Conservation (phyloP, 2,329 filamentous ascomycete genomes). For the Ramularia collo-cygni region DNA sequence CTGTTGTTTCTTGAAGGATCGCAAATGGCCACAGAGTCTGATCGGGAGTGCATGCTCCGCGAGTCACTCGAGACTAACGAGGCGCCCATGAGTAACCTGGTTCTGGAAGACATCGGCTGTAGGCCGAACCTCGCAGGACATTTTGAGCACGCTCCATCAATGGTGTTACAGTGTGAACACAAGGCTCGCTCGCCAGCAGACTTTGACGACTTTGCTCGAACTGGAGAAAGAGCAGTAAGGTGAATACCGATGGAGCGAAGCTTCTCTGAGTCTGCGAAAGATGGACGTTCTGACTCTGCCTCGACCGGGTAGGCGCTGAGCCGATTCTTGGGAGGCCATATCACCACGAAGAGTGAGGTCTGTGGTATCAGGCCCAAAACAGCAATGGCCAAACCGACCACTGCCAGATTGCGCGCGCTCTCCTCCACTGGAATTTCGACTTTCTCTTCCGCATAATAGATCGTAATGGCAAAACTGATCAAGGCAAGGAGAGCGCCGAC, state of each 20-base stretch:
- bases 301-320: slow-evolving; percentile 1
- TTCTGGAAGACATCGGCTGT: slow-evolving; percentile 52
- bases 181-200: slow-evolving; percentile 8
- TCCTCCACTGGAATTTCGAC: slow-evolving; percentile 3
- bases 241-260: slow-evolving; percentile 17
- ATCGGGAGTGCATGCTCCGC: slow-evolving; percentile 23
- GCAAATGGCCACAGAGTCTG: slow-evolving; percentile 21
- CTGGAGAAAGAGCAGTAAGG: slow-evolving; percentile 19
- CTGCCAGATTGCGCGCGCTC: slow-evolving; percentile 11
- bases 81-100: slow-evolving; percentile 45
- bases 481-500: slow-evolving; percentile 13
- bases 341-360: slow-evolving; percentile 20
- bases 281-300: slow-evolving; percentile 6
- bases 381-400: slow-evolving; percentile 24
- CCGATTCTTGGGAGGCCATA: slow-evolving; percentile 13
- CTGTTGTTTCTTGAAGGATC: slow-evolving; percentile 42
- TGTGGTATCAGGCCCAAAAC: slow-evolving; percentile 21
- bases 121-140: slow-evolving; percentile 19
- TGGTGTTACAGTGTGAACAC: too few relatives aligned
- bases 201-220: slow-evolving; percentile 16
- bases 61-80: slow-evolving; percentile 44
- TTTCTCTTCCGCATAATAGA: slow-evolving; percentile 8
- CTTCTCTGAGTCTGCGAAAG: slow-evolving; percentile 12
- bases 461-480: slow-evolving; percentile 12
- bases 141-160: too few relatives aligned